A percentile compares a stretch with the other conserved stretches of the same genome.
Evolutionary conservation across 208 protist genomes (phyloP).

Genomic region (Endotrypanum monterogeii): DNA sequence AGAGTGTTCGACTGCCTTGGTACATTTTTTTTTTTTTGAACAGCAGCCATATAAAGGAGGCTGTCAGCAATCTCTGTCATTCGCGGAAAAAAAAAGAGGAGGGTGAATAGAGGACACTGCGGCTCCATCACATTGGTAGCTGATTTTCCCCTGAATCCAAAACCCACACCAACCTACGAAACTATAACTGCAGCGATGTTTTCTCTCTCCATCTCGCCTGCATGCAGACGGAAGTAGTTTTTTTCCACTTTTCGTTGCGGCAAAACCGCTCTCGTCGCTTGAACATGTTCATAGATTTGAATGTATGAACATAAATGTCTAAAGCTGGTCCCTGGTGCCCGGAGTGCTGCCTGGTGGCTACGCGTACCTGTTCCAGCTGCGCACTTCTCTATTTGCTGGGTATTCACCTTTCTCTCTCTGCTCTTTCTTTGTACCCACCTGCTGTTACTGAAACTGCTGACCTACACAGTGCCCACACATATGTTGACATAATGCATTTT

Average conservation of each 20-base stretch:
- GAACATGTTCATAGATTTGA: neutral
- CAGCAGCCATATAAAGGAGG: neutral
- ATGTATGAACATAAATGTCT: too few relatives aligned
- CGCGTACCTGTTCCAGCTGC: neutral
- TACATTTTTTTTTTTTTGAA: neutral
- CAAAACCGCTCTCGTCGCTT: neutral
- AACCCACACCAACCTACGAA: neutral
- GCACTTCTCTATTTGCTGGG: neutral
- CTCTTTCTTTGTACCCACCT: neutral
- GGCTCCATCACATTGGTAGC: neutral
- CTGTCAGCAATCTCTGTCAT: neutral
- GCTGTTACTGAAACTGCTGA: neutral
- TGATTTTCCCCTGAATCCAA: neutral
- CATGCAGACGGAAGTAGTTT: neutral
- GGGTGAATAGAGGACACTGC: neutral
- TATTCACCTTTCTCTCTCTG: neutral
- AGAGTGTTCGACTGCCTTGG: neutral
- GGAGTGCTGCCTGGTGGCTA: neutral
- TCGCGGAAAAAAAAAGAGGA: neutral
- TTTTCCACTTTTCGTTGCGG: neutral
- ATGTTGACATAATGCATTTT: neutral
- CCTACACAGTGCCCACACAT: too few relatives aligned
- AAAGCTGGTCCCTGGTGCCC: too few relatives aligned
- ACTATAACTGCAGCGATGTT: neutral
- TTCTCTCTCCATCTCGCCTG: neutral